Percentiles rank a stretch among this genome's conserved stretches.
Conservation (phyloP, 2,329 filamentous ascomycete genomes). For the Nothophoma quercina region DNA sequence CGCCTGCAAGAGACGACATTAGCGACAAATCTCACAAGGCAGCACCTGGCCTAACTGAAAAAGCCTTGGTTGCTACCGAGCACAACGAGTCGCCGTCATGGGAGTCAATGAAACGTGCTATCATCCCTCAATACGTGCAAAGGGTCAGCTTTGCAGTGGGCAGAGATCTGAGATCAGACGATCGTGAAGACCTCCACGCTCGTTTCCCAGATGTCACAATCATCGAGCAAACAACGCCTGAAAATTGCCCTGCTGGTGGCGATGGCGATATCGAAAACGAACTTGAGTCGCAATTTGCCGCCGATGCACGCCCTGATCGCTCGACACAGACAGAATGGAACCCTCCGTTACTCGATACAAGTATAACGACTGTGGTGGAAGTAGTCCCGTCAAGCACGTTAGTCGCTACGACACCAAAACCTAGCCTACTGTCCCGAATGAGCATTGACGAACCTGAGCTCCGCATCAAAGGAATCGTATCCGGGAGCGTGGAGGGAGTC, state of each 20-base stretch:
- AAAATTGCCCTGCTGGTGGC: not conserved
- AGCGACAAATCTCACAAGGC: not conserved
- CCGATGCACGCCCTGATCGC: no score
- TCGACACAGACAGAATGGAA: no score
- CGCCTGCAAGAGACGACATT: not conserved
- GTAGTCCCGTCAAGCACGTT: not conserved
- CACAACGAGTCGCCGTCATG: not conserved
- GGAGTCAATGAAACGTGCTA: not conserved
- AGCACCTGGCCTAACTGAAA: not conserved
- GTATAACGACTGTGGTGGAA: not conserved
- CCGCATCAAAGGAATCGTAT: not conserved
- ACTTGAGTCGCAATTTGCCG: not conserved
- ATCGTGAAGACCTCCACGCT: not conserved
- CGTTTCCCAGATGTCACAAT: slow-evolving; percentile 3
- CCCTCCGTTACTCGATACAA: not conserved
- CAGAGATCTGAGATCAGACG: not conserved
- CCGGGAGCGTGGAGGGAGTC: not conserved
- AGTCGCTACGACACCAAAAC: not conserved
- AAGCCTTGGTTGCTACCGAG: not conserved
- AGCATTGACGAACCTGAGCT: not conserved
- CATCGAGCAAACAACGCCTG: no score
- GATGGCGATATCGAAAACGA: not conserved
- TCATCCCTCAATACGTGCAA: slow-evolving; percentile 1
- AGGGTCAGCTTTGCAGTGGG: not conserved
- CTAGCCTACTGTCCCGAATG: not conserved